Evolutionary conservation across 495 filamentous ascomycete genomes (phyloP).

Genomic region (Viridothelium virens): DNA sequence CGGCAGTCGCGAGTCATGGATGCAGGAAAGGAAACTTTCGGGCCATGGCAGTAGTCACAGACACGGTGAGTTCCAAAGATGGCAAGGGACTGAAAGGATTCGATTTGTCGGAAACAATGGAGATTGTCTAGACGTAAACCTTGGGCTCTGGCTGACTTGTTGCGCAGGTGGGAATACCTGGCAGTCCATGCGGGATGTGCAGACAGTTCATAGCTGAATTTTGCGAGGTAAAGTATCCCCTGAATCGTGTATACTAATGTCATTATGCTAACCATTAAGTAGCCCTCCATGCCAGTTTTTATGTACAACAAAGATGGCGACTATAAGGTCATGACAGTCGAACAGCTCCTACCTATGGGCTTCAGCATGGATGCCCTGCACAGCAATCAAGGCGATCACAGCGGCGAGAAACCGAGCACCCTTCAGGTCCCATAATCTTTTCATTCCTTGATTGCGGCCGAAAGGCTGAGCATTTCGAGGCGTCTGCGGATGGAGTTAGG

Average conservation of each 20-base stretch:
- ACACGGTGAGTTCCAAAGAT: constrained; percentile 41
- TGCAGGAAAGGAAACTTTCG: constrained; percentile 60
- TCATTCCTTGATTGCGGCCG: background rate
- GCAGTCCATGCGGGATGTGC: constrained; percentile 47
- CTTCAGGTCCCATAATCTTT: background rate
- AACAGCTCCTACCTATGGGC: constrained; percentile 27
- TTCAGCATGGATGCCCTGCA: constrained; percentile 30
- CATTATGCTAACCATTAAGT: constrained; percentile 1
- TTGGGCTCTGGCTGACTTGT: background rate
- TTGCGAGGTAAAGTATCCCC: constrained; percentile 32
- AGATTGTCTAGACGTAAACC: background rate
- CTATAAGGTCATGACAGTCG: constrained; percentile 62
- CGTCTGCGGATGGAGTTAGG: background rate
- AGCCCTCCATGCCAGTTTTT: constrained; percentile 69
- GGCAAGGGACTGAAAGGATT: background rate
- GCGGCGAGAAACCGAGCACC: background rate
- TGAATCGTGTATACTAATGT: constrained; percentile 1
- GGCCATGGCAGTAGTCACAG: constrained; percentile 79
- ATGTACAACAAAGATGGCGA: constrained; percentile 77
- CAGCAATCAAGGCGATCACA: background rate
- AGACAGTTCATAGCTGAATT: constrained; percentile 43
- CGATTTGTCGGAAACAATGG: background rate
- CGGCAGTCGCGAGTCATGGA: constrained; percentile 50
- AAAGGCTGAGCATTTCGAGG: background rate
- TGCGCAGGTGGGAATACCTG: constrained; percentile 29